These are phyloP conservation scores for Fusarium acutatum DNA, from an alignment of 2,329 filamentous ascomycete species.

Conservation along the genomic window DNA sequence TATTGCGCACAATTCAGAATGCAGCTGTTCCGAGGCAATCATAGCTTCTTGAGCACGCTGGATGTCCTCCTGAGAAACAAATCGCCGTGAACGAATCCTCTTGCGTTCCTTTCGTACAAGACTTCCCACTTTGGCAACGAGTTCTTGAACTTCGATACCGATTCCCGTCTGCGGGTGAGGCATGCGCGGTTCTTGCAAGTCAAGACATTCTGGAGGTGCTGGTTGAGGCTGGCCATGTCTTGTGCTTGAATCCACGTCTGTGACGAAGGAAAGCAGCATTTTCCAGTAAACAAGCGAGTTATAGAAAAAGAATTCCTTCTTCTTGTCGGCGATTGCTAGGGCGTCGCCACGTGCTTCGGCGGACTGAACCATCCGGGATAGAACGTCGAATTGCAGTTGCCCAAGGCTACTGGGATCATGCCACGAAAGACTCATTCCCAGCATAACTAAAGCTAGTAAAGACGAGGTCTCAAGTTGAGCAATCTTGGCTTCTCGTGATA, in stretches of 20 bases:
- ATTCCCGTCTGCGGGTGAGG: constrained; percentile 43
- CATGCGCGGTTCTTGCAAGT: constrained; percentile 27
- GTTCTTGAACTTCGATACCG: constrained; percentile 35
- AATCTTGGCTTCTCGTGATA: constrained; percentile 60
- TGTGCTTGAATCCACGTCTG: constrained; percentile 20
- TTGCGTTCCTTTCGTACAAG: constrained; percentile 37
- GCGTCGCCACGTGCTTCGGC: constrained; percentile 4
- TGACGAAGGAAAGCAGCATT: constrained; percentile 41
- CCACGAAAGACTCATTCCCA: constrained; percentile 68
- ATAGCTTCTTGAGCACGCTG: constrained; percentile 37
- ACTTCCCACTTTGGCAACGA: constrained; percentile 39
- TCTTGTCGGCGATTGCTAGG: constrained; percentile 24
- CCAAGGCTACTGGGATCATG: constrained; percentile 65
- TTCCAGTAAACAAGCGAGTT: constrained; percentile 42
- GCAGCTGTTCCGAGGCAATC: constrained; percentile 19
- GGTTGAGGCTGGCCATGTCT: constrained; percentile 13
- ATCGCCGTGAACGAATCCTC: constrained; percentile 32
- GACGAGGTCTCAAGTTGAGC: constrained; percentile 60
- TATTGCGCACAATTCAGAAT: constrained; percentile 29
- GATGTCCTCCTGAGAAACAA: constrained; percentile 38
- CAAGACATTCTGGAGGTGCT: constrained; percentile 3
- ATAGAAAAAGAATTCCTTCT: constrained; percentile 40
- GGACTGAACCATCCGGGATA: constrained; percentile 24
- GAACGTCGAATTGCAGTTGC: constrained; percentile 27
- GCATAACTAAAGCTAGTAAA: constrained; percentile 64